Base-by-base conservation (phyloP, 177 flowering plant species). In the Vitis hybrid region DNA sequence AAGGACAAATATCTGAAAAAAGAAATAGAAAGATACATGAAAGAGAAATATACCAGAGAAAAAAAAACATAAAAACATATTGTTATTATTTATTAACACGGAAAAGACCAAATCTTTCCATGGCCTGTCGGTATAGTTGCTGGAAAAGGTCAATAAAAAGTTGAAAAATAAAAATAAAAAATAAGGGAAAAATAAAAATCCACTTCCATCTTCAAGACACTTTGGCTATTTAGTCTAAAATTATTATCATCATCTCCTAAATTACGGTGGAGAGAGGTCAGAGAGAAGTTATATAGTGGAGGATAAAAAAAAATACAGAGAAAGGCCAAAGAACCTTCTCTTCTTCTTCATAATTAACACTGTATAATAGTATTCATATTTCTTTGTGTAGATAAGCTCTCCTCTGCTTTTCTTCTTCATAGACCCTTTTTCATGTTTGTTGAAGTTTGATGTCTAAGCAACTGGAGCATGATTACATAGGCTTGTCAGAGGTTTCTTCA, bases 391-490 rank as follows among this genome's bases (percentile, higher is more conserved):
- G 45, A 39, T 39, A 39, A 16, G 10, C 60, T 16, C 21, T 56
- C 53, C 29, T 48, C 16, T 14, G 53, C 22, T 11, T 60, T 26
- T 48, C 2, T 26, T 39, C 56, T 62, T 49, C 18, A 10, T 18
- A 9, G 16, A 10, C 3, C 31, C 33, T 22, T n/a, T 6, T 56
- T 21, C 66, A 49, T 62, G 56, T 18, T 21, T 29, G 7, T 51
- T 21, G 16, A 2, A 51, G 51, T 78, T 80, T 79, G 73, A 87
- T 89, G 91, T 84, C 88, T 75, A 68, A 53, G 57, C 77, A 80
- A 11, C 66, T 77, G 49, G 90, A 87, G 76, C 90, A 88, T 78
- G 91, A 86, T 81, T 92, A 88, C 86, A 86, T 88, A 88, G 95
- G 93, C 56, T 79, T 89, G 22, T 81, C 91, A 63, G 82, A 83